These are phyloP conservation scores for Botrytis aclada DNA, from an alignment of 2,329 filamentous ascomycete genomes.

Conservation along the genomic window DNA sequence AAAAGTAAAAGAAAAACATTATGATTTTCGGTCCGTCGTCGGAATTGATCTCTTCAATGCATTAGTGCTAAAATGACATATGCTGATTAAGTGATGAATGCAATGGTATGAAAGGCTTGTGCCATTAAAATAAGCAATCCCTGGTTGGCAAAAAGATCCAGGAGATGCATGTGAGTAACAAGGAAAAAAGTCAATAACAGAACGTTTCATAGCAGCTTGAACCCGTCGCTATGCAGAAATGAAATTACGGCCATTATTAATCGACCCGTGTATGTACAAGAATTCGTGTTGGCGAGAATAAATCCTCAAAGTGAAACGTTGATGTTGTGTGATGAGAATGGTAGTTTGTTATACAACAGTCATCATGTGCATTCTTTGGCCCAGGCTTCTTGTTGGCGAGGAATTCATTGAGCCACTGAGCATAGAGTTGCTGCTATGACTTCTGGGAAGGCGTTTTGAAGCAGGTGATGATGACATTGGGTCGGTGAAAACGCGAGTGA, in stretches of 20 bases:
- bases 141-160: background rate
- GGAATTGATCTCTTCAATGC: constrained; percentile 9
- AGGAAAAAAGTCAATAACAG: constrained; percentile 10
- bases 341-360: constrained; percentile 47
- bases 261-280: constrained; percentile 18
- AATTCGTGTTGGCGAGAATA: constrained; percentile 10
- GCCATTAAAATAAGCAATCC: constrained; percentile 16
- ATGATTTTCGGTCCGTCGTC: constrained; percentile 6
- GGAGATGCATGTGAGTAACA: constrained; percentile 9
- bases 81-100: constrained; percentile 15
- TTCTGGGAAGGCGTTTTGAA: constrained; percentile 49
- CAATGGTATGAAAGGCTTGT: background rate
- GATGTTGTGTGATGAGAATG: constrained; percentile 6
- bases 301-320: background rate
- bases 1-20: constrained; percentile 18
- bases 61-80: constrained; percentile 2
- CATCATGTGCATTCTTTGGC: constrained; percentile 61
- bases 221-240: constrained; percentile 21
- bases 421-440: constrained; percentile 53
- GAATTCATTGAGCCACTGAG: constrained; percentile 51
- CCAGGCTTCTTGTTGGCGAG: constrained; percentile 50
- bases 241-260: constrained; percentile 13
- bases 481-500: constrained; percentile 64
- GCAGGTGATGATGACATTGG: constrained; percentile 54
- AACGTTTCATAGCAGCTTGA: constrained; percentile 16